These are phyloP conservation scores for Ustilago crameri DNA, from an alignment of 1,284 basidiomycete species.

Conservation along the genomic window DNA sequence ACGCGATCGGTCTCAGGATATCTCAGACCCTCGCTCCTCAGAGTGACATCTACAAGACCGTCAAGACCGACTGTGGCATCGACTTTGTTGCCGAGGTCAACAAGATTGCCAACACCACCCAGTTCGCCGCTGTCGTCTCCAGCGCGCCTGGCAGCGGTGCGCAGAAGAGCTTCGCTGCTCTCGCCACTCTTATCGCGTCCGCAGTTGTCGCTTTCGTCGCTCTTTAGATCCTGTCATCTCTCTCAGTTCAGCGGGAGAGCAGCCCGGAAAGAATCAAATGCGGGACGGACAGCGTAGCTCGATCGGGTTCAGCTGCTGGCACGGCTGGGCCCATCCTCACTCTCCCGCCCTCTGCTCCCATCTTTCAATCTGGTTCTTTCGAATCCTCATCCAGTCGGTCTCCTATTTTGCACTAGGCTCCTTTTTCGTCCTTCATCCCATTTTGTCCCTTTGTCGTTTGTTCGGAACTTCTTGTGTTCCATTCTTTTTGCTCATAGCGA, in stretches of 20 bases:
- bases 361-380: not conserved
- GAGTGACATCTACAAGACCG: slow-evolving; percentile 54
- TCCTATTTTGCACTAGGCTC: not conserved
- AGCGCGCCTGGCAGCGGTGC: slow-evolving; percentile 7
- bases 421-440: not conserved
- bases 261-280: not conserved
- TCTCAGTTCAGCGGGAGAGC: not conserved
- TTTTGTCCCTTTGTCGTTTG: not conserved
- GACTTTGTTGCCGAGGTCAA: slow-evolving; percentile 50
- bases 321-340: slow-evolving; percentile 18
- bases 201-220: slow-evolving; percentile 26
- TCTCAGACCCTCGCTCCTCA: slow-evolving; percentile 53
- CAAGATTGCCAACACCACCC: slow-evolving; percentile 50
- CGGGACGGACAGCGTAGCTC: not conserved
- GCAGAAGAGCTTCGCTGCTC: slow-evolving; percentile 5
- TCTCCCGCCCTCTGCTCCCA: not conserved
- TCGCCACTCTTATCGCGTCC: slow-evolving; percentile 11
- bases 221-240: slow-evolving; percentile 4
- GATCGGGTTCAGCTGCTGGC: slow-evolving; percentile 25
- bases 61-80: slow-evolving; percentile 45
- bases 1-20: slow-evolving; percentile 57
- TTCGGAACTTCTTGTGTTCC: too few relatives aligned
- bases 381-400: not conserved
- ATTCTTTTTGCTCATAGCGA: not conserved
- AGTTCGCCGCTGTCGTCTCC: slow-evolving; percentile 47